These are phyloP conservation scores for Drosera spatulata DNA, from an alignment of 179 eudicot species.

Conservation along the genomic window DNA sequence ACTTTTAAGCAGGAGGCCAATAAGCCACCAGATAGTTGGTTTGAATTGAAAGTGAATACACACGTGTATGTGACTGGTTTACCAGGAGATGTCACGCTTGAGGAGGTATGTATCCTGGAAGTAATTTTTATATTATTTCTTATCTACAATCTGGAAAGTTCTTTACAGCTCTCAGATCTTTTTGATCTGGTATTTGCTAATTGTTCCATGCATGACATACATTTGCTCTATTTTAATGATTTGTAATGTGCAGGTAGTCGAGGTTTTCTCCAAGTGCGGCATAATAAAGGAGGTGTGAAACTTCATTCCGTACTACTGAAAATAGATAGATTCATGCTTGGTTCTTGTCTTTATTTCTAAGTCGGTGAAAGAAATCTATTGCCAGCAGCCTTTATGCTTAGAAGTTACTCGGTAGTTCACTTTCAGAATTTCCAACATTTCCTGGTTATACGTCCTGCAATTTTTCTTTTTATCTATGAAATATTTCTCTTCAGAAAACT, in stretches of 20 bases:
- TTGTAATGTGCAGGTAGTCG: conserved; percentile 57
- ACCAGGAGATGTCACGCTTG: conserved; percentile 90
- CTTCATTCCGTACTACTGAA: no score
- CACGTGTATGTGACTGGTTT: conserved; percentile 89
- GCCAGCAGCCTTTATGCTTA: no score
- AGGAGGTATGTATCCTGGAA: conserved; percentile 48
- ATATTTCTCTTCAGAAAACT: no score
- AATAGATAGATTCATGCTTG: no score
- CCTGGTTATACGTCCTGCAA: no score
- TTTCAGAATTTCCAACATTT: no score
- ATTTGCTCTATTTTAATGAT: conserved; percentile 9
- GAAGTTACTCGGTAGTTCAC: no score
- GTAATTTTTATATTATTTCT: no score
- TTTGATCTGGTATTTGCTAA: not conserved
- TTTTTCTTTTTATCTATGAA: no score
- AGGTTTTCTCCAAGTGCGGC: conserved; percentile 95
- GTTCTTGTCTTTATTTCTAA: no score
- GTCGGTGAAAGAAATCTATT: no score
- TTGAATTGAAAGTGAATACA: conserved; percentile 84
- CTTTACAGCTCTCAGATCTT: not conserved
- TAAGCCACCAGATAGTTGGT: conserved; percentile 93
- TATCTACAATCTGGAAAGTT: no score
- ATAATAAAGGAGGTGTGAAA: conserved; percentile 76
- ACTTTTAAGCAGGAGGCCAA: conserved; percentile 63
- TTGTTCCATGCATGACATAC: not conserved